Evolutionary conservation across 2,329 filamentous ascomycete genomes (phyloP), one percentile per base, ranked within the genome.

Genomic region (Epichloe gansuensis): DNA sequence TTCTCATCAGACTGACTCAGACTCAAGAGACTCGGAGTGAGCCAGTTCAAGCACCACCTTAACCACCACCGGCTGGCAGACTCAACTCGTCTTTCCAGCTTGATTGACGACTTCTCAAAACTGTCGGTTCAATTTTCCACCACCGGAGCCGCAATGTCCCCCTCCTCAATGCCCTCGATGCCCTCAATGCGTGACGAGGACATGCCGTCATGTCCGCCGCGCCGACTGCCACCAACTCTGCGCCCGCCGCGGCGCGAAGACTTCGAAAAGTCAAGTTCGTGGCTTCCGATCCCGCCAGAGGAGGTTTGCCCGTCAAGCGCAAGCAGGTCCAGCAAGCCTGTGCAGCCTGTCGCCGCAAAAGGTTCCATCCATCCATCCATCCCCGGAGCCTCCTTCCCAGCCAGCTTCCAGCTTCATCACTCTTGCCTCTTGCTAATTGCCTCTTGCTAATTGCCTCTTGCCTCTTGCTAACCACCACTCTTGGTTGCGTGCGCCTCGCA

Each of bases 311-410:
- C 4, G 68, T 78, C 52, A 83, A 83, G 66, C 69, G 79, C 49
- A 78, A 78, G 57, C 80, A 82, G 60, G 77, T 80, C 23, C 72
- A 74, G 53, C 77, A 81, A 34, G 80, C 80, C 4, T 83, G 80
- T 56, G 68, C 71, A 0, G 65, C 68, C 2, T 83, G 80, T 57
- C 74, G 79, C 4, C 74, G 72, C 48, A 75, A 75, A 81, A 81
- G 70, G 75, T 76, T 49, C 46, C 62, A 23, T 25, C 50, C 5
- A 35, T 17, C 5, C n/a, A n/a, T n/a, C n/a, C 2, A 23, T 34
- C 28, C 13, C 44, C 15, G 15, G 17, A 9, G 11, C 5, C n/a
- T 37, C 25, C 13, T 5, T 38, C 12, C 15, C 17, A 17, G 3
- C 7, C 2, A 39, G 44, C 37, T 21, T 43, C 25, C 9, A 9